Evolutionary conservation across 257 asterid genomes (phyloP).

Genomic region (Henckelia pumila): DNA sequence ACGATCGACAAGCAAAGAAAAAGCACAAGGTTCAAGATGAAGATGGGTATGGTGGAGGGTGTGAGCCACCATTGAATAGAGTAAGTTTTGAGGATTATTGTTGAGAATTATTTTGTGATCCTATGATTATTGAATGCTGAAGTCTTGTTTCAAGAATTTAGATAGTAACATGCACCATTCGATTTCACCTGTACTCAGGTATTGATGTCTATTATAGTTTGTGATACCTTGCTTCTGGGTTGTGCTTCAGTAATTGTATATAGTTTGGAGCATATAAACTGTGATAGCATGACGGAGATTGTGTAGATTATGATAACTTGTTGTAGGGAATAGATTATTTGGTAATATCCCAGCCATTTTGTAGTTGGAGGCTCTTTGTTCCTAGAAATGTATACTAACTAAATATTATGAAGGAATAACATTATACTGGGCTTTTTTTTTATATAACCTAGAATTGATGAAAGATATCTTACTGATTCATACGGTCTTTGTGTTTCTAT

Average conservation of each 20-base stretch:
- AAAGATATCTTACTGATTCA: neutral
- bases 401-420: conserved; percentile 3
- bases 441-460: neutral
- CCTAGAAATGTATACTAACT: neutral
- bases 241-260: conserved; percentile 11
- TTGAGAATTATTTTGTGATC: conserved; percentile 1
- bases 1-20: conserved; percentile 33
- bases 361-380: conserved; percentile 1
- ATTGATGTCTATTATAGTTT: conserved; percentile 1
- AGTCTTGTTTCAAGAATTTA: neutral
- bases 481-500: neutral
- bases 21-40: conserved; percentile 40
- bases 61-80: conserved; percentile 30
- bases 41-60: conserved; percentile 31
- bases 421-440: neutral
- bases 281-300: conserved; percentile 1
- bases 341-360: neutral
- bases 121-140: neutral
- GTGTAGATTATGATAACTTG: conserved; percentile 4
- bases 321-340: conserved; percentile 8
- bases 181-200: neutral
- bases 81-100: conserved; percentile 37
- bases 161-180: neutral
- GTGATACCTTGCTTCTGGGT: neutral
- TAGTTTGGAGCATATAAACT: conserved; percentile 12